Conservation (phyloP, 768 basidiomycete species). For the Pholiota molesta region DNA sequence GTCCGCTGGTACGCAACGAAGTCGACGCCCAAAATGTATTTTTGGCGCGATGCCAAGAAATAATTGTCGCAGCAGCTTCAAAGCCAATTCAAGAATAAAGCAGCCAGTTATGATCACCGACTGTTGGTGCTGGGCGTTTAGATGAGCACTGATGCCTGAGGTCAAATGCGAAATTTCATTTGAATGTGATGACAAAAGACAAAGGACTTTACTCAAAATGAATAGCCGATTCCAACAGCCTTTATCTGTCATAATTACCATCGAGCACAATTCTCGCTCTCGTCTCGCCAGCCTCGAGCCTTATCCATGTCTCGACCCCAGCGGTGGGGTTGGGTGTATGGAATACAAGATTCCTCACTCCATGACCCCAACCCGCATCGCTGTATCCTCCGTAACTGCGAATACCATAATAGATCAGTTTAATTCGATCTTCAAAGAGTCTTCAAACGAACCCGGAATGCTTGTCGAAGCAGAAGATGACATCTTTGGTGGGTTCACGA, state of each 20-base stretch:
- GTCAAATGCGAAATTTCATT: background rate
- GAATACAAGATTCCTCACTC: constrained; percentile 69
- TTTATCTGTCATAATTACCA: constrained; percentile 35
- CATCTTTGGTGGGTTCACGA: constrained; percentile 58
- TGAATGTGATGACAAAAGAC: background rate
- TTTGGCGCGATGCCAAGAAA: background rate
- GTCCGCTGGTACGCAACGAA: too few species aligned
- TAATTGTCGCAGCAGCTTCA: background rate
- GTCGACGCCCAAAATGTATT: background rate
- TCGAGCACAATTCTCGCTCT: constrained; percentile 58
- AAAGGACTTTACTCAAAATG: background rate
- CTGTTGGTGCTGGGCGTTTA: background rate
- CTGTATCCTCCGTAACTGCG: constrained; percentile 69
- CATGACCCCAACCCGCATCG: constrained; percentile 57
- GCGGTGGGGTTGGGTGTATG: constrained; percentile 46
- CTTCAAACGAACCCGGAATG: constrained; percentile 62
- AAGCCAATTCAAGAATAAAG: background rate
- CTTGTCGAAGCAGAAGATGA: constrained; percentile 78
- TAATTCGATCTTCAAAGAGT: background rate
- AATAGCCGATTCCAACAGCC: background rate
- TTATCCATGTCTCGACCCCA: constrained; percentile 64
- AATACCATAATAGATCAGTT: background rate
- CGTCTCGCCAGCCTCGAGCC: constrained; percentile 62
- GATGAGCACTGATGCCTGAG: too few species aligned
- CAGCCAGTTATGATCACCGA: background rate